Percentiles rank a stretch among this genome's conserved stretches.
Conservation (phyloP, 768 basidiomycete genomes). For the Saitozyma podzolica region DNA sequence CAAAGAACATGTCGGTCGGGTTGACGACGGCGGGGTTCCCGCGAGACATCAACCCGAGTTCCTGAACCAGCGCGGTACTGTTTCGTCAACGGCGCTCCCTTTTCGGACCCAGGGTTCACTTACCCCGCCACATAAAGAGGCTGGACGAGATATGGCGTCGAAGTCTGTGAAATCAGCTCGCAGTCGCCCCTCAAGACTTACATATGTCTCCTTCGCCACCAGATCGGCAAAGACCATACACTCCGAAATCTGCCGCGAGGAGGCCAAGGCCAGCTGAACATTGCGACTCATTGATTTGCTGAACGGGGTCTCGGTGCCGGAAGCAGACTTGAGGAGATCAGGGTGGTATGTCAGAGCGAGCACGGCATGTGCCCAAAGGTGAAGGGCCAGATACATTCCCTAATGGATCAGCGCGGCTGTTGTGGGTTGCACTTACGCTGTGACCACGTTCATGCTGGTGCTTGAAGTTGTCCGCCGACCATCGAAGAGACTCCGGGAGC, state of each 20-base stretch:
- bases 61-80: slow-evolving; percentile 44
- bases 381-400: slow-evolving; percentile 35
- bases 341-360: slow-evolving; percentile 49
- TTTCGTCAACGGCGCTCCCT: not conserved
- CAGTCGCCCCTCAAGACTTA: slow-evolving; percentile 5
- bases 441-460: slow-evolving; percentile 41
- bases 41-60: slow-evolving; percentile 24
- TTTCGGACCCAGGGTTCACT: slow-evolving; percentile 6
- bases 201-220: slow-evolving; percentile 27
- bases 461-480: slow-evolving; percentile 49
- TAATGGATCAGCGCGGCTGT: not conserved
- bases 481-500: slow-evolving; percentile 40
- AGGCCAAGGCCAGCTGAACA: slow-evolving; percentile 40
- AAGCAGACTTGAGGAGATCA: slow-evolving; percentile 43
- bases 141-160: slow-evolving; percentile 38
- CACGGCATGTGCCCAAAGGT: slow-evolving; percentile 48
- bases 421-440: slow-evolving; percentile 20
- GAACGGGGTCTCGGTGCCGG: slow-evolving; percentile 48
- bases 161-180: slow-evolving; percentile 13
- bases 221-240: slow-evolving; percentile 50
- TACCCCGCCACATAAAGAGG: slow-evolving; percentile 43
- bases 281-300: slow-evolving; percentile 41
- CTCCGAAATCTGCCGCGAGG: slow-evolving; percentile 47
- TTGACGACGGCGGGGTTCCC: slow-evolving; percentile 3
- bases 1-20: slow-evolving; percentile 35